Conservation (phyloP, 805 yeast genomes). For the Alloascoidea hylecoeti region DNA sequence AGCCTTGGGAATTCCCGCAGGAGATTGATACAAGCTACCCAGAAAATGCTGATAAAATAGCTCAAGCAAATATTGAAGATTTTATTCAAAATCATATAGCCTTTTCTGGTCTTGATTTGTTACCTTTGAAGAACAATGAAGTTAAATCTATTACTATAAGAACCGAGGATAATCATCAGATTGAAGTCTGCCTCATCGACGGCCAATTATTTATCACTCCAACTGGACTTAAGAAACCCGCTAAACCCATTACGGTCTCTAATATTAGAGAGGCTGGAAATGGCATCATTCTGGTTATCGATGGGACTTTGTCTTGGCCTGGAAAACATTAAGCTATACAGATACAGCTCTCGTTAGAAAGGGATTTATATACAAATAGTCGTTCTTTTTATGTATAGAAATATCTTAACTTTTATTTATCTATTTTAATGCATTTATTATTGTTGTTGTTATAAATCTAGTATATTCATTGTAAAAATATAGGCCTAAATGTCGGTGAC, state of each 20-base stretch:
- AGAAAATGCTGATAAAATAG: constrained; percentile 30
- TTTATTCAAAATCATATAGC: constrained; percentile 57
- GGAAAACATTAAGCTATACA: not conserved
- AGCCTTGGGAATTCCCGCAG: constrained; percentile 79
- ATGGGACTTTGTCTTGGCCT: constrained; percentile 3
- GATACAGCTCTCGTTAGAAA: no score
- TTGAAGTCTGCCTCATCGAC: not conserved
- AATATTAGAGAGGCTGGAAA: not conserved
- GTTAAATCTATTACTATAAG: not conserved
- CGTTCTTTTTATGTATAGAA: no score
- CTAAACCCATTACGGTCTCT: constrained; percentile 12
- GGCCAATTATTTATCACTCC: not conserved
- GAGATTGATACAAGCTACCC: constrained; percentile 25
- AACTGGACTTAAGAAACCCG: not conserved
- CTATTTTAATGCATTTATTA: no score
- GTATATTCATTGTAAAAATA: no score
- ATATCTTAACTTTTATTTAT: no score
- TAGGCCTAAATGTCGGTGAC: no score
- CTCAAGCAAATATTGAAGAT: constrained; percentile 34
- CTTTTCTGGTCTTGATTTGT: constrained; percentile 9
- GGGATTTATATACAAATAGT: no score
- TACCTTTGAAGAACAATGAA: not conserved
- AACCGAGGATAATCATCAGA: not conserved
- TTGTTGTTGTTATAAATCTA: no score
- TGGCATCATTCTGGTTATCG: constrained; percentile 3